Evolutionary conservation across 148 eudicot species (phyloP).

Genomic region (Dysphania ambrosioides): DNA sequence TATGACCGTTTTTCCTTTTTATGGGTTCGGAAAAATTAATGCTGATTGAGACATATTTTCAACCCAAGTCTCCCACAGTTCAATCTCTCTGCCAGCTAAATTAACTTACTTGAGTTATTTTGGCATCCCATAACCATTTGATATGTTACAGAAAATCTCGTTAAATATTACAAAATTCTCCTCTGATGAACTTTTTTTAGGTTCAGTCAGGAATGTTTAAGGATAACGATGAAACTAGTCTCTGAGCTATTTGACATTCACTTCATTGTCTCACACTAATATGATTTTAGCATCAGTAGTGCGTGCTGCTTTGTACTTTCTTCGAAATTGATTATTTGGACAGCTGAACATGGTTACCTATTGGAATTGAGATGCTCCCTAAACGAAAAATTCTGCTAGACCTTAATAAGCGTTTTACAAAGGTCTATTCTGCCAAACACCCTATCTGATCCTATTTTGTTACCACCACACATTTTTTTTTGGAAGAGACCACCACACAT

Average conservation of each 20-base stretch:
- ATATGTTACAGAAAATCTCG: too few relatives aligned
- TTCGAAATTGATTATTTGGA: not conserved
- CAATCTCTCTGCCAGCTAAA: too few relatives aligned
- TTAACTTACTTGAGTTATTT: too few relatives aligned
- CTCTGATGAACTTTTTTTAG: too few relatives aligned
- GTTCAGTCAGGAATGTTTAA: too few relatives aligned
- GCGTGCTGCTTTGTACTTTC: not conserved
- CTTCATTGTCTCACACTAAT: too few relatives aligned
- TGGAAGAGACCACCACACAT: slow-evolving; percentile 42
- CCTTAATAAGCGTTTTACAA: not conserved
- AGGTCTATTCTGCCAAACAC: slow-evolving; percentile 15
- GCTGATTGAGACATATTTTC: not conserved
- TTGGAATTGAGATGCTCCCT: slow-evolving; percentile 15
- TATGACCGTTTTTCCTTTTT: not conserved
- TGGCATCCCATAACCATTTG: too few relatives aligned
- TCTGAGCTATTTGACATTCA: slow-evolving; percentile 4
- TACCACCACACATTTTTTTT: slow-evolving; percentile 32
- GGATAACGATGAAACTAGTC: not conserved
- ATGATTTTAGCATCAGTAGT: not conserved
- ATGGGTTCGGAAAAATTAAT: not conserved
- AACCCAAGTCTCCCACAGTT: not conserved
- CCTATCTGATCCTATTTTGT: slow-evolving; percentile 34
- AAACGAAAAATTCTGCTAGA: slow-evolving; percentile 11
- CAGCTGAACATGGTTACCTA: slow-evolving; percentile 18
- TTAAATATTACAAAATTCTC: too few relatives aligned